These are phyloP conservation scores for Trichoderma harzianum DNA, from an alignment of 2,329 filamentous ascomycete genomes.

Conservation along the genomic window DNA sequence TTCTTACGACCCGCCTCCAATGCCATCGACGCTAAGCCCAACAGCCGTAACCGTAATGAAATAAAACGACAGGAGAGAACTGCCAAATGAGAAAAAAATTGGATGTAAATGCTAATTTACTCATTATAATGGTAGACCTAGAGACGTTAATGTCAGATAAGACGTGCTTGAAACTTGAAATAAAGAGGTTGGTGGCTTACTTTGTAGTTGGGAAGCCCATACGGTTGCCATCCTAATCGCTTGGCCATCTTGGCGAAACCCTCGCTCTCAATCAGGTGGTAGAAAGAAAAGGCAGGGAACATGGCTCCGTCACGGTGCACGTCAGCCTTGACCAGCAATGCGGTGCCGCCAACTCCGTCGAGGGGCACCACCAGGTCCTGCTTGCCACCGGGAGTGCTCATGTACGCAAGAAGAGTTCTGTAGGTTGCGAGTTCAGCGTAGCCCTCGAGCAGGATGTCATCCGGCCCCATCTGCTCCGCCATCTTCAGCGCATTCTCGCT, in stretches of 20 bases:
- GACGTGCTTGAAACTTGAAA: neutral
- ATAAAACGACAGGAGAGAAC: neutral
- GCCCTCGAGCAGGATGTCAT: constrained; percentile 91
- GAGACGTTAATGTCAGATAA: constrained; percentile 34
- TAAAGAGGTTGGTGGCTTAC: constrained; percentile 48
- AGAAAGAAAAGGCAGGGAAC: constrained; percentile 96
- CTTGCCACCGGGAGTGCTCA: constrained; percentile 59
- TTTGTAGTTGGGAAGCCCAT: constrained; percentile 94
- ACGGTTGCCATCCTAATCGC: constrained; percentile 78
- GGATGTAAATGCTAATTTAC: constrained; percentile 41
- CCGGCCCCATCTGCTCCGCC: constrained; percentile 75
- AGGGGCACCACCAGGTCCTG: constrained; percentile 65
- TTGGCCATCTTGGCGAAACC: constrained; percentile 97
- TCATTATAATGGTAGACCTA: constrained; percentile 91
- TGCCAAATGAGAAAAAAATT: neutral
- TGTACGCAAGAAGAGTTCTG: constrained; percentile 83
- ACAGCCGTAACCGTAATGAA: constrained; percentile 19
- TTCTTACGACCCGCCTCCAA: neutral
- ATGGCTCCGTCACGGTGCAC: constrained; percentile 97
- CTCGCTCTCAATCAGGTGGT: constrained; percentile 95
- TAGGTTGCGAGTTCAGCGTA: constrained; percentile 93
- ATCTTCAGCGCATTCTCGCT: constrained; percentile 74
- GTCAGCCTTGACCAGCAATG: constrained; percentile 90
- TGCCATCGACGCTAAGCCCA: constrained; percentile 8
- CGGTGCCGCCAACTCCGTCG: constrained; percentile 91